Evolutionary conservation across 1,284 basidiomycete species (phyloP).

Genomic region (Trametes sp.): DNA sequence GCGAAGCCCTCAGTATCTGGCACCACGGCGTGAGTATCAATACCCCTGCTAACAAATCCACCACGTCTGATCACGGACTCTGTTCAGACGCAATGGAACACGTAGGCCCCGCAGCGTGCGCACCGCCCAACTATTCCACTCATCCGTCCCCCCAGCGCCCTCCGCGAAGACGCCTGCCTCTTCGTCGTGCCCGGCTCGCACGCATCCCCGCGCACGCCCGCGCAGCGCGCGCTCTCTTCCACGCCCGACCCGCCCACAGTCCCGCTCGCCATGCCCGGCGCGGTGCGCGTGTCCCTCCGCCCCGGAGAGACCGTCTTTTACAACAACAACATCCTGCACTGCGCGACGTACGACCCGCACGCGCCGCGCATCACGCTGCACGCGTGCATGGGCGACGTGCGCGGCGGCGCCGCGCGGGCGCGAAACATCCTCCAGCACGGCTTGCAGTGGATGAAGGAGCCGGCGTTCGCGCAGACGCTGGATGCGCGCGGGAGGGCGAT

Average conservation of each 20-base stretch:
- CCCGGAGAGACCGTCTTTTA: slow-evolving; percentile 85
- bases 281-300: slow-evolving; percentile 64
- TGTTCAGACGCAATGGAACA: slow-evolving; percentile 83
- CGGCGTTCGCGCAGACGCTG: slow-evolving; percentile 59
- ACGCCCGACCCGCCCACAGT: slow-evolving; percentile 62
- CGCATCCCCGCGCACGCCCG: slow-evolving; percentile 61
- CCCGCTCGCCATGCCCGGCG: slow-evolving; percentile 76
- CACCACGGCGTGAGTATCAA: slow-evolving; percentile 71
- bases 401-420: slow-evolving; percentile 70
- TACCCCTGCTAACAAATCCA: background rate
- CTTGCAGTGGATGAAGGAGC: slow-evolving; percentile 75
- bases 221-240: slow-evolving; percentile 65
- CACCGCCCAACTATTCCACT: background rate
- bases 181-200: slow-evolving; percentile 81
- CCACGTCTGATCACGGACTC: background rate
- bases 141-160: slow-evolving; percentile 53
- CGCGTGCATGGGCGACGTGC: slow-evolving; percentile 71
- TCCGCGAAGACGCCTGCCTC: slow-evolving; percentile 79
- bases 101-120: slow-evolving; percentile 54
- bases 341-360: slow-evolving; percentile 67
- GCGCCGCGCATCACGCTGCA: slow-evolving; percentile 75
- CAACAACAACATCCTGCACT: slow-evolving; percentile 84
- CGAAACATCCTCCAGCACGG: slow-evolving; percentile 86
- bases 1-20: slow-evolving; percentile 63
- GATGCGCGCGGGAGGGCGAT: slow-evolving; percentile 59